These are phyloP conservation scores for Metschnikowia koreensis DNA, from an alignment of 805 yeast species.

Conservation along the genomic window DNA sequence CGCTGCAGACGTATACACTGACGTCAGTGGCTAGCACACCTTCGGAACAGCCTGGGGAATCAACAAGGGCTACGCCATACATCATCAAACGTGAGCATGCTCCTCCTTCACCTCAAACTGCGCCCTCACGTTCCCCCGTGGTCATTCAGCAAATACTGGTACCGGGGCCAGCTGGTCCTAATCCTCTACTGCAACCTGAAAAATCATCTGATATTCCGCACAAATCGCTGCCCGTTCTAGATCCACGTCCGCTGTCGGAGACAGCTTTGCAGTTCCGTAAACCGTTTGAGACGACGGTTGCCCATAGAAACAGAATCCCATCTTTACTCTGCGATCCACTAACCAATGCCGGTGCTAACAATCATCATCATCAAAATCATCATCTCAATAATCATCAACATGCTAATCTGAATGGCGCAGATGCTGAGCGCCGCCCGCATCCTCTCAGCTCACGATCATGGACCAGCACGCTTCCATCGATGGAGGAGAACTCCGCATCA, in stretches of 20 bases:
- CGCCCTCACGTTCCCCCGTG: not conserved
- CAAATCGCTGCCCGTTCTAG: not conserved
- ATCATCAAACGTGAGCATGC: not conserved
- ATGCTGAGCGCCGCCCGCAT: not conserved
- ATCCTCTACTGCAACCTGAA: not conserved
- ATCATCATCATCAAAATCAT: not conserved
- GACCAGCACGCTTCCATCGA: not conserved
- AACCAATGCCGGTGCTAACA: slow-evolving; percentile 1
- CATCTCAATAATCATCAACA: not conserved
- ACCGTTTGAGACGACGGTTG: slow-evolving; percentile 28
- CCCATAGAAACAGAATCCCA: slow-evolving; percentile 41
- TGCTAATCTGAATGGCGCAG: not conserved
- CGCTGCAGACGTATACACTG: not conserved
- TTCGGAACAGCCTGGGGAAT: not conserved
- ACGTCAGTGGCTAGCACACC: not conserved
- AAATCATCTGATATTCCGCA: not conserved
- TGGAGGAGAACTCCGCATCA: not conserved
- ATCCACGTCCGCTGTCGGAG: not conserved
- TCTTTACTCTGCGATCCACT: slow-evolving; percentile 51
- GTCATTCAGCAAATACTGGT: not conserved
- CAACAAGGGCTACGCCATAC: not conserved
- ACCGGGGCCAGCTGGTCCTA: not conserved
- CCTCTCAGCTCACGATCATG: not conserved
- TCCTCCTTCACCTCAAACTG: not conserved
- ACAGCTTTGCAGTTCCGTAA: slow-evolving; percentile 28